Conservation (phyloP, 108 stramenopile genomes). For the Schizochytrium sp. region DNA sequence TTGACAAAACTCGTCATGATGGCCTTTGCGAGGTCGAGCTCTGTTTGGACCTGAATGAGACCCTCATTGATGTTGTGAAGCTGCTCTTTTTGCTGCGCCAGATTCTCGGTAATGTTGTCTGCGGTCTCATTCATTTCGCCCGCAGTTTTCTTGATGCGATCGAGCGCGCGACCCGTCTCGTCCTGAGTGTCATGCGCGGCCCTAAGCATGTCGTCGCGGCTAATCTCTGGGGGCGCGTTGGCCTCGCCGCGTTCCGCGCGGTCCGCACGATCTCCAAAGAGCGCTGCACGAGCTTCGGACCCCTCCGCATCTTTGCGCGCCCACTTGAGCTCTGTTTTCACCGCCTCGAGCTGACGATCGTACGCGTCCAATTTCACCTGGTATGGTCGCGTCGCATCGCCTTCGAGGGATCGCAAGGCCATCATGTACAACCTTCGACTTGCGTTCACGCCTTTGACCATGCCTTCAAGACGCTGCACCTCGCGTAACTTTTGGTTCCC, state of each 20-base stretch:
- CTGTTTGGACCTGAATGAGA: background rate
- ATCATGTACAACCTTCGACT: background rate
- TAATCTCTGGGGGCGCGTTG: background rate
- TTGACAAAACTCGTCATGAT: slow-evolving; percentile 10
- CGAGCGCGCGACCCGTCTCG: background rate
- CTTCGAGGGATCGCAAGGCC: background rate
- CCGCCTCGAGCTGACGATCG: background rate
- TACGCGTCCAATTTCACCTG: background rate
- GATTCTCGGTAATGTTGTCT: background rate
- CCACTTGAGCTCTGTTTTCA: background rate
- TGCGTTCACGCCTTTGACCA: background rate
- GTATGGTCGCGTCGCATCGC: background rate
- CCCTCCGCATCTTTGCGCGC: background rate
- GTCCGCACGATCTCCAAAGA: background rate
- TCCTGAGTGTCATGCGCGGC: background rate
- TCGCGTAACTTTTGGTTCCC: background rate
- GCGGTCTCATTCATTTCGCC: background rate
- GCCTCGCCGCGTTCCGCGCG: background rate
- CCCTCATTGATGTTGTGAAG: background rate
- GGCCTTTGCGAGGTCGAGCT: background rate
- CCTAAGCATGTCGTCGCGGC: background rate
- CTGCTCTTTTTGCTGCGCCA: background rate
- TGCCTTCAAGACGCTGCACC: background rate
- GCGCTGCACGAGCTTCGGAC: background rate
- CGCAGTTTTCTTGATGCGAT: background rate